Percentiles rank a stretch among this genome's conserved stretches.
Conservation (phyloP, 2,329 filamentous ascomycete genomes). For the Rhynchosporium secalis region DNA sequence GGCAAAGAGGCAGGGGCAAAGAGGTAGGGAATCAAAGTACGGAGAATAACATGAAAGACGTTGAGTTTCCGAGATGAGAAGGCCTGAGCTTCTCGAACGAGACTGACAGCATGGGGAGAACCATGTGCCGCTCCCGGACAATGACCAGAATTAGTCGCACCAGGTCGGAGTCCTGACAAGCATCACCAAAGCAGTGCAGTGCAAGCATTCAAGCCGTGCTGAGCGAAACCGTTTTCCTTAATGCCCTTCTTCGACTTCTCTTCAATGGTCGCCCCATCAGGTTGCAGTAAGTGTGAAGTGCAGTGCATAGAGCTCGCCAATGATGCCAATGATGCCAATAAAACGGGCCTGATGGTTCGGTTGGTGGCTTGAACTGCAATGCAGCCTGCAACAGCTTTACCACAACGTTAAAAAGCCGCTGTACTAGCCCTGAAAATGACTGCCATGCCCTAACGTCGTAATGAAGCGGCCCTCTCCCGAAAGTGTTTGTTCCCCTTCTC, state of each 20-base stretch:
- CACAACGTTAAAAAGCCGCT: neutral
- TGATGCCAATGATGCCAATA: conserved; percentile 3
- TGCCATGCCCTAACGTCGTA: conserved; percentile 2
- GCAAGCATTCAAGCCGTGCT: conserved; percentile 10
- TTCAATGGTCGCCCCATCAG: conserved; percentile 19
- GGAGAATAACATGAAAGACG: conserved; percentile 32
- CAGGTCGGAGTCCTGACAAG: conserved; percentile 26
- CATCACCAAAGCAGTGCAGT: conserved; percentile 29
- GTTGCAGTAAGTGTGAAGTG: neutral
- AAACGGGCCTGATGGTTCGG: neutral
- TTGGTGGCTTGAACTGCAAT: neutral
- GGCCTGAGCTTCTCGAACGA: conserved; percentile 22
- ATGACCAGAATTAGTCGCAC: conserved; percentile 26
- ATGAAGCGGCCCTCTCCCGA: neutral
- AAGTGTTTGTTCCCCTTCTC: neutral
- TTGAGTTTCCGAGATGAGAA: conserved; percentile 24
- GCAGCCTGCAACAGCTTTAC: conserved; percentile 7
- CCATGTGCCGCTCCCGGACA: conserved; percentile 32
- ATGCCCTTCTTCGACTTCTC: neutral
- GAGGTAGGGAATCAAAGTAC: conserved; percentile 19
- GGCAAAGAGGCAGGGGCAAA: neutral
- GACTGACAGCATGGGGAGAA: conserved; percentile 25
- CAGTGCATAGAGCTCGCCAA: neutral
- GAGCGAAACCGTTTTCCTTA: neutral
- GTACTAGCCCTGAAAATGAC: neutral